These are phyloP conservation scores for Leptographium flavum DNA, from an alignment of 2,329 filamentous ascomycete genomes.

Conservation along the genomic window DNA sequence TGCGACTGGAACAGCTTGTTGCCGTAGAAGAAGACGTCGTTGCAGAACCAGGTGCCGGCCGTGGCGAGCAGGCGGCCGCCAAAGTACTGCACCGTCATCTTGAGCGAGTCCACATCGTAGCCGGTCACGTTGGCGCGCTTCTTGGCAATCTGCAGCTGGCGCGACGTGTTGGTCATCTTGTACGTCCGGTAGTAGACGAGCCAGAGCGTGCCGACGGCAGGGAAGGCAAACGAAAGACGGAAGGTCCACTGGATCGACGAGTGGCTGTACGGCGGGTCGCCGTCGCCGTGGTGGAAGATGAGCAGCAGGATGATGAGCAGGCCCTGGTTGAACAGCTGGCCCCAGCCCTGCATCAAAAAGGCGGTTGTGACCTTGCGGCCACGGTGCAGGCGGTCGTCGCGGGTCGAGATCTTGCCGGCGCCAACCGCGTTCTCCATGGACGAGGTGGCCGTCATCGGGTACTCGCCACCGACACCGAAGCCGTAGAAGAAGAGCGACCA, in stretches of 20 bases:
- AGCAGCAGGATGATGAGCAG: slow-evolving; percentile 74
- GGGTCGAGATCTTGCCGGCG: slow-evolving; percentile 76
- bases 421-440: slow-evolving; percentile 85
- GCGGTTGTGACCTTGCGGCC: slow-evolving; percentile 91
- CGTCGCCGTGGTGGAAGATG: slow-evolving; percentile 72
- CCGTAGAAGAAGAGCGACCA: slow-evolving; percentile 89
- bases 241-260: slow-evolving; percentile 80
- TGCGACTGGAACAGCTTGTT: slow-evolving; percentile 14
- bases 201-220: slow-evolving; percentile 82
- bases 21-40: slow-evolving; percentile 98
- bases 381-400: slow-evolving; percentile 86
- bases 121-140: slow-evolving; percentile 77
- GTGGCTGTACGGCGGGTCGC: slow-evolving; percentile 62
- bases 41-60: slow-evolving; percentile 82
- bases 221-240: slow-evolving; percentile 83
- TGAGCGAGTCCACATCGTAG: slow-evolving; percentile 77
- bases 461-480: slow-evolving; percentile 66
- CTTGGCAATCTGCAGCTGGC: slow-evolving; percentile 71
- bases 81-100: slow-evolving; percentile 67
- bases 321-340: slow-evolving; percentile 88
- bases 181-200: slow-evolving; percentile 90
- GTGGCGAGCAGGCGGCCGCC: slow-evolving; percentile 78
- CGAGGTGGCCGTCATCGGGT: slow-evolving; percentile 91
- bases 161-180: slow-evolving; percentile 83
- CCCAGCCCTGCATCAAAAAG: slow-evolving; percentile 98